Percentiles rank a stretch among this genome's conserved stretches.
Conservation (phyloP, 192 early-diverging fungal genomes). For the Coemansia sp. region DNA sequence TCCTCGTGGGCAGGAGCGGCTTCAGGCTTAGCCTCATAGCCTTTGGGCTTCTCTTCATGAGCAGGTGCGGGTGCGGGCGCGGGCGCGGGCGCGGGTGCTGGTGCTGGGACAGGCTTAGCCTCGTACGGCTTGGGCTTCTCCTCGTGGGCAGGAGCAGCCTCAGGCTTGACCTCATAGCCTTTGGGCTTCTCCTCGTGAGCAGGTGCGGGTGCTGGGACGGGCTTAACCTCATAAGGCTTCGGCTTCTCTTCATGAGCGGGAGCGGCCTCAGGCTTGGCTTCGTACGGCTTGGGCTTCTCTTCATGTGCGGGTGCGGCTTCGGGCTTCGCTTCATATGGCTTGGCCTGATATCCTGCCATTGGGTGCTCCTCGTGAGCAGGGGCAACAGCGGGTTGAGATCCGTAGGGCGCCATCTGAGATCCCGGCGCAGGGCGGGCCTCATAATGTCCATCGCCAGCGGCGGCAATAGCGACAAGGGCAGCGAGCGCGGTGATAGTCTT, state of each 20-base stretch:
- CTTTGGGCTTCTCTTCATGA: not conserved
- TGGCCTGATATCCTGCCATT: not conserved
- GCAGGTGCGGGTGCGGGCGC: not conserved
- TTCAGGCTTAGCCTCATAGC: not conserved
- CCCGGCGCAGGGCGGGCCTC: slow-evolving; percentile 14
- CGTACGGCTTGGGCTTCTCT: slow-evolving; percentile 1
- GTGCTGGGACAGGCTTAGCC: not conserved
- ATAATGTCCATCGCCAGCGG: slow-evolving; percentile 41
- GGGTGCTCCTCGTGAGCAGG: slow-evolving; percentile 31
- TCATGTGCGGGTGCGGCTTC: slow-evolving; percentile 2
- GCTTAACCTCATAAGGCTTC: slow-evolving; percentile 13
- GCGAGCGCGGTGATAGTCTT: slow-evolving; percentile 40
- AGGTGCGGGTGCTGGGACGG: slow-evolving; percentile 10
- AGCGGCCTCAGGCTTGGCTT: not conserved
- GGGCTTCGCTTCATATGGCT: not conserved
- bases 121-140: not conserved
- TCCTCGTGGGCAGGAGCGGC: slow-evolving; percentile 1
- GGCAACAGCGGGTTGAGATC: slow-evolving; percentile 13
- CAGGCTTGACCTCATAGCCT: not conserved
- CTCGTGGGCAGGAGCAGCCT: not conserved
- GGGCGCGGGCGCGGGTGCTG: not conserved
- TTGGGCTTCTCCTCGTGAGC: slow-evolving; percentile 13
- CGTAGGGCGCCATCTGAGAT: slow-evolving; percentile 6
- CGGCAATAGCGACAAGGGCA: slow-evolving; percentile 44
- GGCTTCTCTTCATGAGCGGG: slow-evolving; percentile 22